These are phyloP conservation scores for Euryodendron excelsum DNA, from an alignment of 148 eudicot species.

Conservation along the genomic window DNA sequence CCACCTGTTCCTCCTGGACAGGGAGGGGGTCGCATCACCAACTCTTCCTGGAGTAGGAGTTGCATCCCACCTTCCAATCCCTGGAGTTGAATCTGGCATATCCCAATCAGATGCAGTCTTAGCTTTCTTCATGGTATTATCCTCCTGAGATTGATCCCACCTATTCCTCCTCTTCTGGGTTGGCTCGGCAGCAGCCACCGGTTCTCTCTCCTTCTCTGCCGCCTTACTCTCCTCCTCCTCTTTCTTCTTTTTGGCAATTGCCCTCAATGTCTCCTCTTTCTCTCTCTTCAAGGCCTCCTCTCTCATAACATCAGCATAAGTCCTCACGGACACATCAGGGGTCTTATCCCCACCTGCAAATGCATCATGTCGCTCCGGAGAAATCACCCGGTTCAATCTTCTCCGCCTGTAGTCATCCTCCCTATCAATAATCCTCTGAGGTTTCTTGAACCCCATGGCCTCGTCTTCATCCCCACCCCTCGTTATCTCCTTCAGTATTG, in stretches of 20 bases:
- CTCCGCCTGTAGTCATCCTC: constrained; percentile 76
- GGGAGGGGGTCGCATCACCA: constrained; percentile 83
- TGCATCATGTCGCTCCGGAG: constrained; percentile 81
- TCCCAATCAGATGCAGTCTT: constrained; percentile 90
- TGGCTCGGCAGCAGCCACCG: constrained; percentile 34
- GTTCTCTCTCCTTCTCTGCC: constrained; percentile 43
- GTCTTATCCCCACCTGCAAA: constrained; percentile 84
- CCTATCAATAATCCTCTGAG: constrained; percentile 72
- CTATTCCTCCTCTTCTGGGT: constrained; percentile 82
- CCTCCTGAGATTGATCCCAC: constrained; percentile 87
- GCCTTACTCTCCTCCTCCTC: constrained; percentile 64
- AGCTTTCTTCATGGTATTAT: constrained; percentile 57
- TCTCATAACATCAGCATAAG: constrained; percentile 82
- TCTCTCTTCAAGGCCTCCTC: constrained; percentile 76
- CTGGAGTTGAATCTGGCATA: constrained; percentile 88
- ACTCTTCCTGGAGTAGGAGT: constrained; percentile 90
- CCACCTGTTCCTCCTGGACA: constrained; percentile 83
- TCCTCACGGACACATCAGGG: constrained; percentile 69
- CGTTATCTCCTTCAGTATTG: constrained; percentile 67
- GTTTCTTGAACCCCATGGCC: constrained; percentile 51
- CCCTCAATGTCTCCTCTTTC: constrained; percentile 61
- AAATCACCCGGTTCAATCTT: constrained; percentile 63
- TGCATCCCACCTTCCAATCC: constrained; percentile 95
- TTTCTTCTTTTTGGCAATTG: constrained; percentile 67
- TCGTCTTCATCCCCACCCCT: constrained; percentile 59